Evolutionary conservation across 192 early-diverging fungal genomes (phyloP), one percentile per base, ranked within the genome.

Genomic region (Diversispora epigaea): DNA sequence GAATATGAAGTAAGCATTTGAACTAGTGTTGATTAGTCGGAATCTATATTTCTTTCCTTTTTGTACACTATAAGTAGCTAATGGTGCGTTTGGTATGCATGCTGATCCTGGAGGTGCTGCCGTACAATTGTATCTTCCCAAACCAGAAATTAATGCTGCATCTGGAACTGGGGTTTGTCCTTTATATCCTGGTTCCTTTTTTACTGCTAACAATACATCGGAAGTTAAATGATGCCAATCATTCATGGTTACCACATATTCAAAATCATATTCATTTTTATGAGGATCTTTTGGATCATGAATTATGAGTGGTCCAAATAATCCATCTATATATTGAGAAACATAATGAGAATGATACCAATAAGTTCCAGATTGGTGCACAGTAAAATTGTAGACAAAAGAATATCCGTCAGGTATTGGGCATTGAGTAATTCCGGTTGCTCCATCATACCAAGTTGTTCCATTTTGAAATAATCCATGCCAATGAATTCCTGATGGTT

Each of bases 31-130:
- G 82, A 96, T 89, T 63, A 96, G 71, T 4, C 95, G 90, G 72
- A 96, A 73, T 70, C 93, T 88, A 81, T 95, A 95, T 9, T 88
- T 93, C 82, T 93, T 94, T 67, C 91, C 91, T 1, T 93, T 85
- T 45, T 75, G 76, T 78, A 96, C 91, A 49, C 71, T 75, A 69
- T 92, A 81, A 39, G 72, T 81, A n/a, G 80, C 76, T 46, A 70
- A 44, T 5, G 44, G 19, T 19, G 39, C 49, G 41, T 70, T 43
- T 39, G 10, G 14, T n/a, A 40, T 39, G 14, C 68, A 70, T 40
- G 4, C 41, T 6, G 50, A 39, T 39, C 32, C 52, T n/a, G 4
- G 0, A 6, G 68, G 68, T 0, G 68, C 68, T 6, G 14, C 12
- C 3, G 68, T 39, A 39, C 68, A 70, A 70, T 70, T 40, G 25